Evolutionary conservation across 139 green algal species (phyloP).

Genomic region (Tetradesmus obliquus): DNA sequence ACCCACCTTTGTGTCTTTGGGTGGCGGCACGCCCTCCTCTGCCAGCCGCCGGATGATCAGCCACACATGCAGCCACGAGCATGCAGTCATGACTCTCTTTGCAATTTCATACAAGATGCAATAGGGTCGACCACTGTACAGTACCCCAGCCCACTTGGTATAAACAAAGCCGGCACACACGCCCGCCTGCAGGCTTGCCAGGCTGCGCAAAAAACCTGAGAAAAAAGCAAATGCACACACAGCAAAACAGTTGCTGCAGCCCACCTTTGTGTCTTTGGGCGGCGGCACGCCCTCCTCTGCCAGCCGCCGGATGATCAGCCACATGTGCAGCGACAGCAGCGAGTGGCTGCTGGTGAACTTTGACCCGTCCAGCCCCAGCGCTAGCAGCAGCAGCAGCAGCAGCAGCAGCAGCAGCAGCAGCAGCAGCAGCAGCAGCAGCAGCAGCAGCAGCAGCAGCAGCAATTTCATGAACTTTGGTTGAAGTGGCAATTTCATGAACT

Average conservation of each 20-base stretch:
- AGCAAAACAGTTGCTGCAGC: too few species aligned
- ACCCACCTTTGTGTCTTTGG: neutral
- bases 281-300: neutral
- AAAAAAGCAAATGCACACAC: too few species aligned
- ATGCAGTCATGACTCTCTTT: too few species aligned
- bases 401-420: neutral
- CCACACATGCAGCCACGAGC: slow-evolving; percentile 54
- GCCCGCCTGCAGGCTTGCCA: too few species aligned
- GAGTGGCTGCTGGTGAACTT: slow-evolving; percentile 61
- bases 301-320: slow-evolving; percentile 62
- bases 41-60: slow-evolving; percentile 58
- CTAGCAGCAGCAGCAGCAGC: neutral
- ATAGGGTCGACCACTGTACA: too few species aligned
- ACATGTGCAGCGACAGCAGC: slow-evolving; percentile 64
- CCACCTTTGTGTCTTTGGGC: neutral
- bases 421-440: neutral
- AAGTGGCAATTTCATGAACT: too few species aligned
- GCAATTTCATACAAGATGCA: too few species aligned
- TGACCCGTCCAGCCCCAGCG: slow-evolving; percentile 40
- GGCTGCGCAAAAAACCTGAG: too few species aligned
- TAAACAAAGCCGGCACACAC: too few species aligned
- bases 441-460: neutral
- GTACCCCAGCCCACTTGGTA: too few species aligned
- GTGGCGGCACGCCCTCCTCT: too few species aligned
- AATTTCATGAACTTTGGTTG: too few species aligned